Conservation (phyloP, 768 basidiomycete species). For the Leucocoprinus sp. region DNA sequence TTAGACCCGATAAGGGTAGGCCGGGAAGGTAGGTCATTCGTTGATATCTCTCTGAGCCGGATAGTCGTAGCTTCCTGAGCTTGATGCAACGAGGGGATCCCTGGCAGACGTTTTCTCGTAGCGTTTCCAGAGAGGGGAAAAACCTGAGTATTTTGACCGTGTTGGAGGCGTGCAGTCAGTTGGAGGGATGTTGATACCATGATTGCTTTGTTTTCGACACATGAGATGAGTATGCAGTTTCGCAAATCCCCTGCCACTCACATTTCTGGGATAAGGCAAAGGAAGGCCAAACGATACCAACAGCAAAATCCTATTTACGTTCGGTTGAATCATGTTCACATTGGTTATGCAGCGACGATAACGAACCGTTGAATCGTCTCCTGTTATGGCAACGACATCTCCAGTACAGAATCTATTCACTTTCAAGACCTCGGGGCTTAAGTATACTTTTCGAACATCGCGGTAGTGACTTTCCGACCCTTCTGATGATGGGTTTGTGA, state of each 20-base stretch:
- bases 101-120: conserved; percentile 29
- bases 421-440: conserved; percentile 58
- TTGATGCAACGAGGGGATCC: conserved; percentile 42
- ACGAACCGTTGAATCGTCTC: conserved; percentile 22
- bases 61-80: conserved; percentile 45
- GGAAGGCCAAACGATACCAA: conserved; percentile 76
- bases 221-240: conserved; percentile 2
- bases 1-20: conserved; percentile 11
- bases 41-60: conserved; percentile 40
- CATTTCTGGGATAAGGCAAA: conserved; percentile 49
- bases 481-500: conserved; percentile 26
- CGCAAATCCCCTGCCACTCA: conserved; percentile 27
- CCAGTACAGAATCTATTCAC: conserved; percentile 55
- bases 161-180: conserved; percentile 50
- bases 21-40: conserved; percentile 8
- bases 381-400: conserved; percentile 54
- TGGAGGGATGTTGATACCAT: conserved; percentile 47
- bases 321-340: background rate
- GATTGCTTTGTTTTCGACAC: conserved; percentile 33
- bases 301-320: conserved; percentile 43
- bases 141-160: conserved; percentile 41
- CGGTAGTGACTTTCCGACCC: conserved; percentile 27
- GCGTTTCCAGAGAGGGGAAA: conserved; percentile 35
- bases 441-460: conserved; percentile 51
- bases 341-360: background rate